Evolutionary conservation across 352 stramenopile genomes (phyloP), one percentile per base, ranked within the genome.

Genomic region (Phytophthora chlamydospora): DNA sequence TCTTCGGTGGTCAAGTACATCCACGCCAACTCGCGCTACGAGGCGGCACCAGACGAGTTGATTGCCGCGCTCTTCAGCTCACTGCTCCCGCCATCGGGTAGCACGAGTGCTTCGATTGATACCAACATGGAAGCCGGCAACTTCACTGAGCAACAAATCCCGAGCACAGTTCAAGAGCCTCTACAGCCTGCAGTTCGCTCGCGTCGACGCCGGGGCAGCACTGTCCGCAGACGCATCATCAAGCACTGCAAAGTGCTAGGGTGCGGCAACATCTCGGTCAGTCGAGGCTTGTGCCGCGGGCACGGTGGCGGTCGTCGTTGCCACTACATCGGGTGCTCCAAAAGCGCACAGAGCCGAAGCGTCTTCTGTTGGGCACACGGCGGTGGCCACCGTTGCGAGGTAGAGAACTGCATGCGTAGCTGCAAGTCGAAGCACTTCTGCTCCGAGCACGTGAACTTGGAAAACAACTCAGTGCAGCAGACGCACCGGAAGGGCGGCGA

Each of bases 241-340:
- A 87, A 84, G 66, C 74, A 71, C 41, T 87, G 77, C 59, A 75
- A 83, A 33, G 56, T 83, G 24, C 38, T 42, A 16, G 66, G 64
- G n/a, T 82, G 73, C 33, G 58, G 66, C 33, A 82, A 82, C 60
- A 77, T 79, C 42, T 73, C 68, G 4, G 69, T 79, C 27, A 79
- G 69, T 45, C 69, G 72, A 16, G 76, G 76, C 10, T 44, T 81
- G 19, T 86, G 76, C 60, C 70, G 73, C 14, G 62, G 68, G 16
- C 76, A 86, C 48, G 76, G 76, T n/a, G 76, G 76, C 14, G 76
- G 76, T 10, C 72, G 75, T 43, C 68, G 73, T 11, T 86, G 76
- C 44, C 69, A 73, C 27, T 34, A 71, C 19, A 31, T 38, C 0
- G 72, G 62, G 4, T 86, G 76, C 69, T 36, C 57, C 33, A 80